Base-by-base conservation (phyloP, 352 stramenopile genomes). In the Hyaloperonospora brassicae region DNA sequence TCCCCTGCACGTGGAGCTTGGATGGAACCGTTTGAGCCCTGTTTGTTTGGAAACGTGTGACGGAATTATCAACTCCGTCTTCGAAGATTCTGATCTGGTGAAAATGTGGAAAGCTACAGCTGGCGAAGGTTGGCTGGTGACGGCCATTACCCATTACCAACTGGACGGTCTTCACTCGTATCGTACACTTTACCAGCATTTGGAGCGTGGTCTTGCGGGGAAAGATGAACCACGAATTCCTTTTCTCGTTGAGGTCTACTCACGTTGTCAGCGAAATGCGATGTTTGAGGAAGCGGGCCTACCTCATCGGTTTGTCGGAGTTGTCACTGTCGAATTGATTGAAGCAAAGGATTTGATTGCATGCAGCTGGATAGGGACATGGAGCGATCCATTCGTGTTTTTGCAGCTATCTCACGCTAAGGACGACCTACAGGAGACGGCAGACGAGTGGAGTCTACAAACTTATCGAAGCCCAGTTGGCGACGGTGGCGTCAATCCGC, bases 71-170 rank as follows among this genome's bases (percentile, higher is more conserved):
- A 65, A 69, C 7, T 70, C 69, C 0, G 72, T 82, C n/a, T 82
- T 92, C 55, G 55, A 74, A 50, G 70, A 86, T 50, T 55, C 61
- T 25, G 75, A 88, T 53, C 50, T 92, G 13, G 66, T 82, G 8
- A 62, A 71, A 40, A 83, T 92, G 70, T 92, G 81, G 81, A 86
- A 72, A 53, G 60, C 70, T 14, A 82, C 79, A 24, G 73, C 76
- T 8, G 82, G 76, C 10, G 76, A 90, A 58, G 71, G 78, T 6
- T 93, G 82, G 82, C 71, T 90, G n/a, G 81, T 93, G 38, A 84
- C 76, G 7, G 80, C 77, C 21, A 87, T 92, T 52, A 84, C 79
- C 40, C 76, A 90, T 48, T 90, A 88, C 53, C 73, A 81, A 14
- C 57, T 88, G 8, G 79, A 93, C 44, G 78, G 78, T 8, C 59